These are phyloP conservation scores for Venturia aucupariae DNA, from an alignment of 2,329 filamentous ascomycete species.

Conservation along the genomic window DNA sequence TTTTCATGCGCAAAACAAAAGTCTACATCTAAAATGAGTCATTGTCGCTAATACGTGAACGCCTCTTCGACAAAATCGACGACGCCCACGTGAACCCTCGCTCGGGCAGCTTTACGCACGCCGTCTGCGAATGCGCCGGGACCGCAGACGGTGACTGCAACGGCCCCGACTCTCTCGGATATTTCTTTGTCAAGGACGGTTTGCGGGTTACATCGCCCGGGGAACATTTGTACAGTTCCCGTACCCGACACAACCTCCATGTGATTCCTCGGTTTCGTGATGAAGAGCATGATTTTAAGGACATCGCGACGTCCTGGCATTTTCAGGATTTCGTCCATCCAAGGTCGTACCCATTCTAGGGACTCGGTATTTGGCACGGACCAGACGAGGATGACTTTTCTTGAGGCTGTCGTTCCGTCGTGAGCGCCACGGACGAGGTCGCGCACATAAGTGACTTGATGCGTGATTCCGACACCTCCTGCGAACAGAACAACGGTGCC, in stretches of 20 bases:
- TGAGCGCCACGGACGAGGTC: slow-evolving; percentile 61
- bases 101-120: slow-evolving; percentile 46
- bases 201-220: slow-evolving; percentile 47
- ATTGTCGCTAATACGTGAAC: slow-evolving; percentile 60
- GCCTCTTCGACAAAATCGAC: slow-evolving; percentile 58
- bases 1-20: not conserved
- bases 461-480: slow-evolving; percentile 72
- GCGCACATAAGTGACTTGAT: slow-evolving; percentile 66
- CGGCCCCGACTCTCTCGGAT: slow-evolving; percentile 45
- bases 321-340: slow-evolving; percentile 56
- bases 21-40: no score
- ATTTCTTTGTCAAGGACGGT: slow-evolving; percentile 50
- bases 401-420: slow-evolving; percentile 60
- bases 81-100: slow-evolving; percentile 41
- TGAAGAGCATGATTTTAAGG: slow-evolving; percentile 52
- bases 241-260: slow-evolving; percentile 48
- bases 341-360: slow-evolving; percentile 54
- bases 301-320: slow-evolving; percentile 51
- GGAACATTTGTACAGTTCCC: slow-evolving; percentile 51
- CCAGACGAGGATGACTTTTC: slow-evolving; percentile 68
- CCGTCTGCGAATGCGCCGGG: slow-evolving; percentile 55
- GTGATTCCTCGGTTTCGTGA: slow-evolving; percentile 49
- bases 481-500: slow-evolving; percentile 73
- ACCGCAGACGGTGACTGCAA: slow-evolving; percentile 54
- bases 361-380: slow-evolving; percentile 63